Base-by-base conservation (phyloP, 495 filamentous ascomycete genomes). In the Tuber borchii region DNA sequence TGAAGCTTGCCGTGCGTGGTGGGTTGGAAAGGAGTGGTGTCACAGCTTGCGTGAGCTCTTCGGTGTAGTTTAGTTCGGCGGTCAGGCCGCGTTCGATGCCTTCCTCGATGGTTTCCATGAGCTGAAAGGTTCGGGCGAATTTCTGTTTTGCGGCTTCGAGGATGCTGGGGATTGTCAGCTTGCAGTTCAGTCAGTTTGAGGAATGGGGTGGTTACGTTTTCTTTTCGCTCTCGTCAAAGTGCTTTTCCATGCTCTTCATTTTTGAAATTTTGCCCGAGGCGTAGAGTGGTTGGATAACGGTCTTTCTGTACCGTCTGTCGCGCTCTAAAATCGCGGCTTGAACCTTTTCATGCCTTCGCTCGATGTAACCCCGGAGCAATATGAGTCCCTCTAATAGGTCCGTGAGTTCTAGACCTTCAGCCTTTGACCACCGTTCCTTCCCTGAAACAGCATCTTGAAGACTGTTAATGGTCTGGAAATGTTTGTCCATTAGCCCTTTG, bases 151-250 rank as follows among this genome's bases (percentile, higher is more conserved):
- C 39, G 1, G 75, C 76, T 31, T 76, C 71, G 40, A 76, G 69
- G 16, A 77, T 73, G 65, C 81, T 80, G n/a, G 31, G n/a, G 20
- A 22, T 46, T 40, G 19, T 79, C 46, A 43, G 73, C 74, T 16
- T 72, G 45, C 9, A 78, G 68, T 26, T 14, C 1, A 17, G 12
- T 39, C 17, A 5, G 37, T 19, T n/a, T 8, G 34, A 6, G 17
- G 42, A 51, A 72, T 40, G 40, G 72, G 17, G 10, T 70, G 75
- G 71, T 65, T 78, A 82, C 81, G 75, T 68, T 61, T 79, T 85
- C 73, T 82, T 82, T 77, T 86, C 84, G 14, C 82, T 83, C 72
- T 82, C 76, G n/a, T 85, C 84, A 69, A 86, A 85, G 68, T 84
- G 81, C 73, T 82, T 82, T 75, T 85, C 84, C 74, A 85, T 81